Percentiles rank a stretch among this genome's conserved stretches.
phyloP scores from a whole-genome alignment of 2,329 filamentous ascomycete species.

The Ploettnerulaceae sp. region DNA sequence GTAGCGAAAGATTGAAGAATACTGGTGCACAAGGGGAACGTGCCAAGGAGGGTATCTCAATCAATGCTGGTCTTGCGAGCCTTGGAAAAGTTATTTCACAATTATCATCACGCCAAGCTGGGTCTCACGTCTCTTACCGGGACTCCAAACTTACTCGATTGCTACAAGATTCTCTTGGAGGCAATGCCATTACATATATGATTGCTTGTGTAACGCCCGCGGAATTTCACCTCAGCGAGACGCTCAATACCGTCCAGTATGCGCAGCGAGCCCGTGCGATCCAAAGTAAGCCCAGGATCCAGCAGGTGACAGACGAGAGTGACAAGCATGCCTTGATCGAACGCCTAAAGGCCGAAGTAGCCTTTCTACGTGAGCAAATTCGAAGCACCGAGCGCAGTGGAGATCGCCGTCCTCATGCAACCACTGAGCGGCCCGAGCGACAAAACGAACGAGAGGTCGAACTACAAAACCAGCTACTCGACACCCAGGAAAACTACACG shows the following conservation, averaged over 20 bases:
- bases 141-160: slow-evolving; percentile 95
- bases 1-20: slow-evolving; percentile 95
- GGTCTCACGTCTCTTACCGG: slow-evolving; percentile 92
- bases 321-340: slow-evolving; percentile 95
- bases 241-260: slow-evolving; percentile 95
- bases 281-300: slow-evolving; percentile 94
- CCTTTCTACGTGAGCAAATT: slow-evolving; percentile 91
- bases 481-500: slow-evolving; percentile 91
- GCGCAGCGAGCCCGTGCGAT: slow-evolving; percentile 93
- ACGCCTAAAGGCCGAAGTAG: slow-evolving; percentile 85
- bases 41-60: slow-evolving; percentile 94
- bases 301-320: slow-evolving; percentile 80
- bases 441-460: slow-evolving; percentile 82
- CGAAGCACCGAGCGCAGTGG: slow-evolving; percentile 71
- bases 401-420: slow-evolving; percentile 46
- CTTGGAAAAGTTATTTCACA: slow-evolving; percentile 98
- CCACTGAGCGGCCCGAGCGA: slow-evolving; percentile 70
- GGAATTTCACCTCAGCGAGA: slow-evolving; percentile 96
- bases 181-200: slow-evolving; percentile 99
- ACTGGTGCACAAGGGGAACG: slow-evolving; percentile 92
- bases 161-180: slow-evolving; percentile 91
- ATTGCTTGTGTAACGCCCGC: slow-evolving; percentile 96
- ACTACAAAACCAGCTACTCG: slow-evolving; percentile 87
- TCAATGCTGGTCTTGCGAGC: slow-evolving; percentile 92
- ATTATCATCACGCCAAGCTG: slow-evolving; percentile 80